A percentile compares a stretch with the other conserved stretches of the same genome.
These are phyloP conservation scores for Oryza officinalis DNA, from an alignment of 176 grass and related monocot species.

Conservation along the genomic window DNA sequence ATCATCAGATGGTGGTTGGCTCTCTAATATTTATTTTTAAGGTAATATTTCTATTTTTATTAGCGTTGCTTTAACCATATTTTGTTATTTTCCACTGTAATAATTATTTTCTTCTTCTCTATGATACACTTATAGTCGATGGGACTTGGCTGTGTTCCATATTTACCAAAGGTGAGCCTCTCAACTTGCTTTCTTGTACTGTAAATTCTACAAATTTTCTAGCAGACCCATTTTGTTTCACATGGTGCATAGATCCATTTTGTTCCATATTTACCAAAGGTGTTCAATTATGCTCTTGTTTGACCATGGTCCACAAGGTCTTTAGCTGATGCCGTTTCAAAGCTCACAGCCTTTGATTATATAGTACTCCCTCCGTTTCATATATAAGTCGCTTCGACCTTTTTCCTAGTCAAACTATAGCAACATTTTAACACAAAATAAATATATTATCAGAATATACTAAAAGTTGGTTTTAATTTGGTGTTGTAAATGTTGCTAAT, in stretches of 20 bases:
- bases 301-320: not conserved
- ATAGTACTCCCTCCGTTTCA: not conserved
- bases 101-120: slow-evolving; percentile 42
- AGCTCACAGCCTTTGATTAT: not conserved
- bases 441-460: no score
- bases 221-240: not conserved
- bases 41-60: slow-evolving; percentile 50
- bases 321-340: slow-evolving; percentile 4
- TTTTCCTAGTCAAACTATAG: no score
- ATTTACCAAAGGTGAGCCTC: slow-evolving; percentile 85
- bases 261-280: not conserved
- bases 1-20: slow-evolving; percentile 94
- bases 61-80: slow-evolving; percentile 22
- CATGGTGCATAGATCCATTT: not conserved
- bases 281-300: slow-evolving; percentile 16
- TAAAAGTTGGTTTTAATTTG: no score
- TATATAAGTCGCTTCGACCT: no score
- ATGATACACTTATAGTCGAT: slow-evolving; percentile 67
- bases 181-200: slow-evolving; percentile 14
- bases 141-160: slow-evolving; percentile 97
- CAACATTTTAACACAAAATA: no score
- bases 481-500: no score
- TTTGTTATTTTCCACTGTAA: slow-evolving; percentile 28
- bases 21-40: slow-evolving; percentile 98
- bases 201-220: slow-evolving; percentile 15